Evolutionary conservation across 1,284 basidiomycete genomes (phyloP), one percentile per base, ranked within the genome.

Genomic region (Salmacisia buchloeana): DNA sequence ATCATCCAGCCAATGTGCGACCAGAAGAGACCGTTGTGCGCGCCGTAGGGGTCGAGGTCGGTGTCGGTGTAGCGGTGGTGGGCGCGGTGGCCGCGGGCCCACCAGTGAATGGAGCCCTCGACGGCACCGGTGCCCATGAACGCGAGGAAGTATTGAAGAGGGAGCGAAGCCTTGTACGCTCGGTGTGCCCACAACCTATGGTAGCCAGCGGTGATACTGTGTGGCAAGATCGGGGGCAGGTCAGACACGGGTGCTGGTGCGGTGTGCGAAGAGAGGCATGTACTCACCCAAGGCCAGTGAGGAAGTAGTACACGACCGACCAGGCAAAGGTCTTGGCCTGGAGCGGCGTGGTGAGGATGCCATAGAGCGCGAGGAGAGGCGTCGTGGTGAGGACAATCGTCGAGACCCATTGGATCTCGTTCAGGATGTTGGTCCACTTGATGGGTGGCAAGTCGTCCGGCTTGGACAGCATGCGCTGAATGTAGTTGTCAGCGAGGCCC

Each of bases 41-140:
- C 77, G 46, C 77, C 74, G 63, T 79, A 79, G 2, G 77, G 77
- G 69, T 79, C 77, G 21, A 79, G 71, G 58, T 79, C 76, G 58
- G 77, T 79, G 71, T 79, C 77, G 60, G 77, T 79, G 70, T 79
- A 79, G 18, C 77, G 69, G 70, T 79, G 77, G 68, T 79, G 77
- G n/a, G 77, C 76, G 41, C 77, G 76, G 67, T 79, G 77, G 27
- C 77, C 77, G 41, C 77, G 77, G 13, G 77, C 66, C 77, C 77
- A 79, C 77, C 77, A 79, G 66, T 75, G 73, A 49, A 77, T 77
- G 34, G 76, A 78, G 59, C 77, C 77, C 63, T 79, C 65, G 2
- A 79, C 75, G 35, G 77, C 72, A 36, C 74, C 73, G 34, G 75
- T 75, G 33, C 77, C 77, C 72, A 75, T 75, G 63, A 77, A 72